Percentiles rank a stretch among this genome's conserved stretches.
Evolutionary conservation across 305 asterid genomes (phyloP).

Genomic region (Fraxinus latifolia): DNA sequence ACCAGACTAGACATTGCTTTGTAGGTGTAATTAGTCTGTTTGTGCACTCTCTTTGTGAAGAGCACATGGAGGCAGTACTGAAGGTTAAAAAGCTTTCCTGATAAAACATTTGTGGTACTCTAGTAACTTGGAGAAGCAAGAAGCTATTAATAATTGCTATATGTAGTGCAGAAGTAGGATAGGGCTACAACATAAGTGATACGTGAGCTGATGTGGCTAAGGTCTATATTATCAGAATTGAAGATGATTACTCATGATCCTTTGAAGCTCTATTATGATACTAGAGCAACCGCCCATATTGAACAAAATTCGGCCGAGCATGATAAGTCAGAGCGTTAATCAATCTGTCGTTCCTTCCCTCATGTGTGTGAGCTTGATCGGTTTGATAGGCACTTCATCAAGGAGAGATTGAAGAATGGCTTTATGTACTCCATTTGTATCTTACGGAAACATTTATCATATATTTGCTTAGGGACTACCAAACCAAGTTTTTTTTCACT

Average conservation of each 20-base stretch:
- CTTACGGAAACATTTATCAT: not conserved
- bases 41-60: not conserved
- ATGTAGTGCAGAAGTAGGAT: not conserved
- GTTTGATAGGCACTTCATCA: not conserved
- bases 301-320: not conserved
- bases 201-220: not conserved
- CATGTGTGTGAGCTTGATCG: not conserved
- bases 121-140: conserved; percentile 1
- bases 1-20: not conserved
- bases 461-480: not conserved
- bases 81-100: conserved; percentile 1
- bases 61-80: not conserved
- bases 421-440: not conserved
- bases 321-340: not conserved
- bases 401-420: not conserved
- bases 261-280: not conserved
- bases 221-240: not conserved
- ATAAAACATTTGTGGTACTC: not conserved
- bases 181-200: not conserved
- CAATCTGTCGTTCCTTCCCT: not conserved
- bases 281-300: not conserved
- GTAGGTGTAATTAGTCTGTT: not conserved
- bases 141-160: not conserved
- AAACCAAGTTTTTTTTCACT: not conserved
- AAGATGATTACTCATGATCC: not conserved